phyloP scores from a whole-genome alignment of 805 yeast species.

The Suhomyces faveliae region DNA sequence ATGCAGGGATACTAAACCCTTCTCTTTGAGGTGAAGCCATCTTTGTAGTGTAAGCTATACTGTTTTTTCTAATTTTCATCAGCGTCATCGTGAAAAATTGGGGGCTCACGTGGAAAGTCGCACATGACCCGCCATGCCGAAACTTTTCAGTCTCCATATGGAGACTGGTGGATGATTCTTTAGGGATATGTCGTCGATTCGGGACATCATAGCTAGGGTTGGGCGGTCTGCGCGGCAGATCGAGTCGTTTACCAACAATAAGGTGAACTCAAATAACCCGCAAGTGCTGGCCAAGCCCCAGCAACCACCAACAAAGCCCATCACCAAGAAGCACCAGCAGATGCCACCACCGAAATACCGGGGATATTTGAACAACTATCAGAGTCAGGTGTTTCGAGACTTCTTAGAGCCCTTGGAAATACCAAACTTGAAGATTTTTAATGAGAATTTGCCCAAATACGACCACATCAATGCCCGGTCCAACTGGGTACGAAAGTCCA shows the following conservation, averaged over 20 bases:
- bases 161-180: background rate
- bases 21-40: slow-evolving; percentile 66
- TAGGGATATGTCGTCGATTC: slow-evolving; percentile 27
- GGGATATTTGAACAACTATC: slow-evolving; percentile 11
- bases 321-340: background rate
- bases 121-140: background rate
- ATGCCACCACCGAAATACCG: background rate
- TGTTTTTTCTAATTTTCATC: background rate
- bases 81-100: background rate
- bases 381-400: slow-evolving; percentile 25
- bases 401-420: slow-evolving; percentile 36
- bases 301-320: background rate
- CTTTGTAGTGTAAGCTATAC: slow-evolving; percentile 1
- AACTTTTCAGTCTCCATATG: too few species aligned
- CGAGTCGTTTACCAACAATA: slow-evolving; percentile 16
- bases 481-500: slow-evolving; percentile 24
- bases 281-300: background rate
- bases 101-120: background rate
- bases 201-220: slow-evolving; percentile 34
- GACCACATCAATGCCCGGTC: slow-evolving; percentile 23
- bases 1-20: slow-evolving; percentile 82
- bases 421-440: slow-evolving; percentile 31
- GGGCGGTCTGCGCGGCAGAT: slow-evolving; percentile 30
- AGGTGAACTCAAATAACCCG: background rate
- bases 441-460: slow-evolving; percentile 21